Evolutionary conservation across 345 rosid genomes (phyloP).

Genomic region (Odontarrhena argentea): DNA sequence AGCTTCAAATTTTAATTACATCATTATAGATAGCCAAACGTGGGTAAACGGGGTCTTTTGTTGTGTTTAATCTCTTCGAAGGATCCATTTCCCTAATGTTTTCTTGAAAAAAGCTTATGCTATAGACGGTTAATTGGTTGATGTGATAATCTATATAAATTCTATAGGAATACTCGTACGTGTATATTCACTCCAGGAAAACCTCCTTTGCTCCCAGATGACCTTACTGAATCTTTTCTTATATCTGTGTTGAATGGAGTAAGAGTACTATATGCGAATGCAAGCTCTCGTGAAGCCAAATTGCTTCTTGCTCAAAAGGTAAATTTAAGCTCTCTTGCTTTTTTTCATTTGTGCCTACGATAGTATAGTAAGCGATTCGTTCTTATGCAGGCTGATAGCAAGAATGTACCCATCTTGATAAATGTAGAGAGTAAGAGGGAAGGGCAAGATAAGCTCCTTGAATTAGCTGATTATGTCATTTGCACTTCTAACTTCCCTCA

Average conservation of each 20-base stretch:
- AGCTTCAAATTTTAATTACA: constrained; percentile 76
- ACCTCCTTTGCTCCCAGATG: constrained; percentile 70
- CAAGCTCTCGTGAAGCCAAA: constrained; percentile 70
- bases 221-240: constrained; percentile 51
- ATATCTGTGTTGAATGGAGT: constrained; percentile 64
- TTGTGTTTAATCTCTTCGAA: constrained; percentile 1
- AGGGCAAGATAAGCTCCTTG: constrained; percentile 69
- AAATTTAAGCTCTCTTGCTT: not conserved
- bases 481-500: constrained; percentile 79
- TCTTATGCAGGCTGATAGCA: constrained; percentile 73
- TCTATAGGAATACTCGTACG: constrained; percentile 85
- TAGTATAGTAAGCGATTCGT: constrained; percentile 5
- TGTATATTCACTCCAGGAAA: constrained; percentile 82
- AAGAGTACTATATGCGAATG: constrained; percentile 60
- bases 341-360: not conserved
- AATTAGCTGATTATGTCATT: constrained; percentile 62
- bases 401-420: constrained; percentile 70
- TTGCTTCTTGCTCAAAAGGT: constrained; percentile 71
- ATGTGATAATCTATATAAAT: not conserved
- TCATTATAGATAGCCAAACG: constrained; percentile 84
- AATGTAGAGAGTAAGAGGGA: constrained; percentile 74
- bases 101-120: too few relatives aligned
- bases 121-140: not conserved
- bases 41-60: constrained; percentile 38
- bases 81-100: not conserved